These are phyloP conservation scores for Helotiales sp. DNA, from an alignment of 2,329 filamentous ascomycete genomes.

Conservation along the genomic window DNA sequence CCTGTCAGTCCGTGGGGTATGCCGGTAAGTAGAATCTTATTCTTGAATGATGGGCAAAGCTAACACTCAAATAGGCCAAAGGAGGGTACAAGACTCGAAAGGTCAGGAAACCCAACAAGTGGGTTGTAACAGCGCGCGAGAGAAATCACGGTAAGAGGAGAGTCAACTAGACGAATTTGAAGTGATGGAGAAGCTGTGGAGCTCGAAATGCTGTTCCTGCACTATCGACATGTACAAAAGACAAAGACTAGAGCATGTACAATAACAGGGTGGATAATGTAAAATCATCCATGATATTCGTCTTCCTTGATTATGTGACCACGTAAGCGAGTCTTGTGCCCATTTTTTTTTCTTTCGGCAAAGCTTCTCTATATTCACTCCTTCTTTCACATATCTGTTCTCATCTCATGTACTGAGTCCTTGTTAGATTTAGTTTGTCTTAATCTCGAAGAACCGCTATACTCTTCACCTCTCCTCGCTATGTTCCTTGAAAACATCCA, in stretches of 20 bases:
- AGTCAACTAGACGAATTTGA: slow-evolving; percentile 50
- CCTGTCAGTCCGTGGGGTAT: slow-evolving; percentile 96
- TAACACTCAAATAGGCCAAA: slow-evolving; percentile 58
- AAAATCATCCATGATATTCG: background rate
- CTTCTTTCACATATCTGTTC: too few relatives aligned
- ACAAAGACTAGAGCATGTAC: background rate
- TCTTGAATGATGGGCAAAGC: slow-evolving; percentile 31
- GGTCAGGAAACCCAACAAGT: slow-evolving; percentile 88
- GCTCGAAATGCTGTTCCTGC: background rate
- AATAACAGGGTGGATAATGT: background rate
- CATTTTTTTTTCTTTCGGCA: background rate
- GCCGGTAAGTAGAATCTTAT: slow-evolving; percentile 64
- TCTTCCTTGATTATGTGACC: too few relatives aligned
- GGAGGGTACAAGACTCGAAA: slow-evolving; percentile 88
- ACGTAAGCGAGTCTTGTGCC: too few relatives aligned
- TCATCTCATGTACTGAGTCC: too few relatives aligned
- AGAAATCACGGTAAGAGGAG: slow-evolving; percentile 91
- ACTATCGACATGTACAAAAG: background rate
- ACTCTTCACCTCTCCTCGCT: background rate
- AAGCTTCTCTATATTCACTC: background rate
- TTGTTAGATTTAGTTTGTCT: too few relatives aligned
- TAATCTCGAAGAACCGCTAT: too few relatives aligned
- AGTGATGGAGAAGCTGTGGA: background rate
- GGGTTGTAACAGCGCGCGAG: slow-evolving; percentile 78
- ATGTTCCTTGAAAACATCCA: too few relatives aligned